Percentiles rank a stretch among this genome's conserved stretches.
Conservation (phyloP, 352 stramenopile genomes). For the Phytophthora ramorum region DNA sequence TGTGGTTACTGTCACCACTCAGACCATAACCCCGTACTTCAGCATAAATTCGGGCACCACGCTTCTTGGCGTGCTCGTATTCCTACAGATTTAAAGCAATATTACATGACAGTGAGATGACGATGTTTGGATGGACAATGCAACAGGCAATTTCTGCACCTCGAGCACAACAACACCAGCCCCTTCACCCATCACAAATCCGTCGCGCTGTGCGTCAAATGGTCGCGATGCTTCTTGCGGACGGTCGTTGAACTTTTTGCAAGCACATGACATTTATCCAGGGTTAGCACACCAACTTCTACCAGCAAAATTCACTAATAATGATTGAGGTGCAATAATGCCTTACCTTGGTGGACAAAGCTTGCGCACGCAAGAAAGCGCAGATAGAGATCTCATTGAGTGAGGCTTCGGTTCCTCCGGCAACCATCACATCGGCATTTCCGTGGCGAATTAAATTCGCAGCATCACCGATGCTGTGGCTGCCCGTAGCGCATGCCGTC, state of each 20-base stretch:
- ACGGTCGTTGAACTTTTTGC: slow-evolving; percentile 92
- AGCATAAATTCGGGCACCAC: slow-evolving; percentile 94
- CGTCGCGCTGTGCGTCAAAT: slow-evolving; percentile 95
- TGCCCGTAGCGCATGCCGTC: slow-evolving; percentile 97
- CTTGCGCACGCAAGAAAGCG: slow-evolving; percentile 96
- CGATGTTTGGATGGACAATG: background rate
- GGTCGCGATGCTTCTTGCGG: slow-evolving; percentile 91
- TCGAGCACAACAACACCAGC: slow-evolving; percentile 75
- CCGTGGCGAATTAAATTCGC: slow-evolving; percentile 87
- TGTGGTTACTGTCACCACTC: slow-evolving; percentile 96
- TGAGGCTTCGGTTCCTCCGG: slow-evolving; percentile 94
- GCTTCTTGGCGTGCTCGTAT: slow-evolving; percentile 92
- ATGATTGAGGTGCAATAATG: background rate
- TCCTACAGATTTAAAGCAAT: slow-evolving; percentile 40
- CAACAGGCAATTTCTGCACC: slow-evolving; percentile 14
- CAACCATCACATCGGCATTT: slow-evolving; percentile 96
- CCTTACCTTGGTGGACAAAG: slow-evolving; percentile 90
- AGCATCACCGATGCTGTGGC: slow-evolving; percentile 96
- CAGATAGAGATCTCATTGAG: slow-evolving; percentile 95
- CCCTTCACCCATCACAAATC: slow-evolving; percentile 97
- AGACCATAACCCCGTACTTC: slow-evolving; percentile 96
- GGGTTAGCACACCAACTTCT: slow-evolving; percentile 1
- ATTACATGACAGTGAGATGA: background rate
- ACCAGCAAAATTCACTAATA: background rate
- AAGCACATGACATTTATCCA: slow-evolving; percentile 1